Percentiles rank a stretch among this genome's conserved stretches.
phyloP scores from a whole-genome alignment of 192 early-diverging fungal genomes.

The Backusella circina region DNA sequence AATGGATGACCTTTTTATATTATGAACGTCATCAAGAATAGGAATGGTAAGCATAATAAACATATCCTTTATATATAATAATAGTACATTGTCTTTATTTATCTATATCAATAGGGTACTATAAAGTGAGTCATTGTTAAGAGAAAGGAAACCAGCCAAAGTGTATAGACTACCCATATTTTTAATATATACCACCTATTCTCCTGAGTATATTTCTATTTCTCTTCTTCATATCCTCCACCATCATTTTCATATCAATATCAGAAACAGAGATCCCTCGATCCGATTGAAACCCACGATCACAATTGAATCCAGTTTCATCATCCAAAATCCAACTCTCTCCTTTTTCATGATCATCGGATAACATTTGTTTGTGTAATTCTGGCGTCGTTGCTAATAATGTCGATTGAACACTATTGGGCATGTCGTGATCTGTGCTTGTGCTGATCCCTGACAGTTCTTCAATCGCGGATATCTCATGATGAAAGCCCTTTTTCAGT shows the following conservation, averaged over 20 bases:
- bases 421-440: background rate
- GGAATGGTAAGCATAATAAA: conserved; percentile 63
- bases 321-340: background rate
- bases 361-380: background rate
- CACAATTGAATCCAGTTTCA: background rate
- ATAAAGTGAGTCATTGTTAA: no score
- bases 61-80: background rate
- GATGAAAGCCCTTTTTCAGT: background rate
- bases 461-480: background rate
- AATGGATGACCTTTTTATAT: conserved; percentile 49
- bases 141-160: no score
- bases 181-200: background rate
- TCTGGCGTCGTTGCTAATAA: background rate
- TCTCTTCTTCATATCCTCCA: background rate
- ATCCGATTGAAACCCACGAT: background rate
- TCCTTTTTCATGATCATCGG: background rate
- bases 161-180: no score
- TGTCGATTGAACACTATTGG: background rate
- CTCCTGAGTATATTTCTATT: background rate
- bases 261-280: background rate
- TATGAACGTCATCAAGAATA: conserved; percentile 47
- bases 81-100: no score
- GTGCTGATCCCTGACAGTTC: background rate
- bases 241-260: background rate
- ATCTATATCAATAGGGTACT: no score